Conservation (phyloP, 306 rosid genomes). For the Acacia acuminata region DNA sequence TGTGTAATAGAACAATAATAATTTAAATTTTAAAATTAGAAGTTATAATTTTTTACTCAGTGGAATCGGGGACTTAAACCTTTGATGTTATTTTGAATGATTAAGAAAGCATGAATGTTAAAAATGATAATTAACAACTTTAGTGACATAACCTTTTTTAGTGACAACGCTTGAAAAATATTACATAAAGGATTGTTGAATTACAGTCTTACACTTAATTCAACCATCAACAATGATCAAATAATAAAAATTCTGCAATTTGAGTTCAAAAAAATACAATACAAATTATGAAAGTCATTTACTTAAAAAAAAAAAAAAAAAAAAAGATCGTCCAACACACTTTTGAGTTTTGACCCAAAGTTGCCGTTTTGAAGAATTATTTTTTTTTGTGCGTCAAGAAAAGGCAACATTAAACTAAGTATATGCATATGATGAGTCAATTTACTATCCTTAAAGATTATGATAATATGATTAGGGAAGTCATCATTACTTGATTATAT, state of each 20-base stretch:
- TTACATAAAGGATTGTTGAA: neutral
- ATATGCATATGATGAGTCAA: slow-evolving; percentile 1
- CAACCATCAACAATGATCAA: neutral
- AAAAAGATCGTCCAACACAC: slow-evolving; percentile 17
- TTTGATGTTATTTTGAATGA: neutral
- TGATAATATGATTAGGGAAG: slow-evolving; percentile 29
- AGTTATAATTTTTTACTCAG: no score
- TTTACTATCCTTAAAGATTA: slow-evolving; percentile 12
- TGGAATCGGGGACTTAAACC: neutral
- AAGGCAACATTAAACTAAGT: slow-evolving; percentile 1
- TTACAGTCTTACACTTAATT: neutral
- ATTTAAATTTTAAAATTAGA: no score
- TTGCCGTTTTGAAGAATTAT: neutral
- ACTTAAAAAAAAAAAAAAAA: neutral
- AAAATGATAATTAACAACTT: neutral
- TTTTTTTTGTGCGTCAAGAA: neutral
- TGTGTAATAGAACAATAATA: no score
- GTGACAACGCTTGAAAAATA: neutral
- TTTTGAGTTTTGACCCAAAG: slow-evolving; percentile 33
- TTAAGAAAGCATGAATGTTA: neutral
- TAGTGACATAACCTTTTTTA: no score
- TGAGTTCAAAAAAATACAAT: neutral
- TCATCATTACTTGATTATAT: slow-evolving; percentile 26
- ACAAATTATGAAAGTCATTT: neutral
- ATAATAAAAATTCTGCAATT: neutral